phyloP scores from a whole-genome alignment of 2,329 filamentous ascomycete genomes.

The Hypoxylon sp. region DNA sequence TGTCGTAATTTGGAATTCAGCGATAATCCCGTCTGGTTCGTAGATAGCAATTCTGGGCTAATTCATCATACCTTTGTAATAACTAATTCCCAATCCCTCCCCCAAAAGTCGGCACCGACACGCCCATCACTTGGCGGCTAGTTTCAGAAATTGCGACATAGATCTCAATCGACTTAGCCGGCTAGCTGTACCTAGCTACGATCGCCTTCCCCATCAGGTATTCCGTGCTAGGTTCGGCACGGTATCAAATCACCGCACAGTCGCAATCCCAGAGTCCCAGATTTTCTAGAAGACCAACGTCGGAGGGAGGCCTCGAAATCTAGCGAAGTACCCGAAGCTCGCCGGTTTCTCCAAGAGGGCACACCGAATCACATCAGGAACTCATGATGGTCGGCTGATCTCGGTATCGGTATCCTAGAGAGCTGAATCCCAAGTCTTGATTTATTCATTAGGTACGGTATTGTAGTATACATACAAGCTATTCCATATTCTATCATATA shows the following conservation, averaged over 20 bases:
- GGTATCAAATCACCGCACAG: slow-evolving; percentile 31
- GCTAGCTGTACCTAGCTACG: slow-evolving; percentile 41
- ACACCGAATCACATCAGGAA: slow-evolving; percentile 44
- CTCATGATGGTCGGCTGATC: slow-evolving; percentile 43
- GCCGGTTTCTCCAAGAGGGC: slow-evolving; percentile 38
- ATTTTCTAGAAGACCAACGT: slow-evolving; percentile 5
- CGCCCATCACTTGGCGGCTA: slow-evolving; percentile 36
- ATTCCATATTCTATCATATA: slow-evolving; percentile 9
- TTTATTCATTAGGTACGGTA: neutral
- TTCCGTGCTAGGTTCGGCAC: slow-evolving; percentile 32
- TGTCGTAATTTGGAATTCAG: slow-evolving; percentile 39
- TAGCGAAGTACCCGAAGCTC: slow-evolving; percentile 36
- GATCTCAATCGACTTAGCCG: slow-evolving; percentile 41
- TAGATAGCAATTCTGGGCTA: slow-evolving; percentile 14
- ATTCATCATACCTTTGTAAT: slow-evolving; percentile 43
- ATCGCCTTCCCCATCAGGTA: slow-evolving; percentile 45
- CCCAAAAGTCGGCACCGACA: slow-evolving; percentile 23
- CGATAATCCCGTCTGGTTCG: slow-evolving; percentile 15
- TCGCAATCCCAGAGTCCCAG: neutral
- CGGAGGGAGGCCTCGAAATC: slow-evolving; percentile 32
- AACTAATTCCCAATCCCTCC: slow-evolving; percentile 11
- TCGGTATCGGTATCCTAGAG: slow-evolving; percentile 36
- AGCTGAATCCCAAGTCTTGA: slow-evolving; percentile 25
- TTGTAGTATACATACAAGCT: slow-evolving; percentile 11
- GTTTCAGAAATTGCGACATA: slow-evolving; percentile 46